phyloP scores from a whole-genome alignment of 495 filamentous ascomycete species.

The Aspergillus panamensis region DNA sequence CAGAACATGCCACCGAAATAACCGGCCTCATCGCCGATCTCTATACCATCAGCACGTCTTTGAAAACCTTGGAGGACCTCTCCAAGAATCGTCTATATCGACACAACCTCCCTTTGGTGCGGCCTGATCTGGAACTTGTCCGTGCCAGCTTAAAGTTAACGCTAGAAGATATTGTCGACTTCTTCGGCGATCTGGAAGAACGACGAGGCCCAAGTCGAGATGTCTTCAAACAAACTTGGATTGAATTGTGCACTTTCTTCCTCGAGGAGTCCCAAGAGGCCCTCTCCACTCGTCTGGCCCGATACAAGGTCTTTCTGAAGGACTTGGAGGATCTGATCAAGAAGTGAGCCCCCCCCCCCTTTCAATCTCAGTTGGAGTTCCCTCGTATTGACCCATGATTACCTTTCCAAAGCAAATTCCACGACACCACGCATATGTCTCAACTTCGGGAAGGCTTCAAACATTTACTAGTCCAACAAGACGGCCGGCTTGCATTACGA shows the following conservation, averaged over 20 bases:
- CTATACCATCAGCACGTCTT: conserved; percentile 49
- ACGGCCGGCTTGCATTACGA: conserved; percentile 32
- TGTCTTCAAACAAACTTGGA: conserved; percentile 51
- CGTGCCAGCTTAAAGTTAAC: conserved; percentile 50
- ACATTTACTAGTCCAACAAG: conserved; percentile 36
- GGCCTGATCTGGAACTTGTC: conserved; percentile 44
- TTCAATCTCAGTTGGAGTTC: not conserved
- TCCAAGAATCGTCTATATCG: conserved; percentile 32
- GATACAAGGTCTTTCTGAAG: conserved; percentile 51
- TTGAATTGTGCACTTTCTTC: conserved; percentile 47
- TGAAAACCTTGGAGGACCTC: conserved; percentile 45
- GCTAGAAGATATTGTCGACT: conserved; percentile 48
- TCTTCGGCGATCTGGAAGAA: conserved; percentile 47
- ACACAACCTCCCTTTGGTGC: conserved; percentile 34
- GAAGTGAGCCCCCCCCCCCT: conserved; percentile 35
- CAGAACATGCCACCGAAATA: conserved; percentile 52
- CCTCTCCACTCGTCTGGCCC: conserved; percentile 49
- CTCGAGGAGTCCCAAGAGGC: conserved; percentile 47
- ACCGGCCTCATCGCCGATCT: conserved; percentile 53
- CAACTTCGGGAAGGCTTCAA: conserved; percentile 36
- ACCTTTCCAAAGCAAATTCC: conserved; percentile 25
- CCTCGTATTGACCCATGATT: not conserved
- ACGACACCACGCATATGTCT: conserved; percentile 29
- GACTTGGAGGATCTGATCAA: conserved; percentile 46
- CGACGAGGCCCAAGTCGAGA: conserved; percentile 34